phyloP scores from a whole-genome alignment of 495 filamentous ascomycete genomes.

The Usnea hakonensis region DNA sequence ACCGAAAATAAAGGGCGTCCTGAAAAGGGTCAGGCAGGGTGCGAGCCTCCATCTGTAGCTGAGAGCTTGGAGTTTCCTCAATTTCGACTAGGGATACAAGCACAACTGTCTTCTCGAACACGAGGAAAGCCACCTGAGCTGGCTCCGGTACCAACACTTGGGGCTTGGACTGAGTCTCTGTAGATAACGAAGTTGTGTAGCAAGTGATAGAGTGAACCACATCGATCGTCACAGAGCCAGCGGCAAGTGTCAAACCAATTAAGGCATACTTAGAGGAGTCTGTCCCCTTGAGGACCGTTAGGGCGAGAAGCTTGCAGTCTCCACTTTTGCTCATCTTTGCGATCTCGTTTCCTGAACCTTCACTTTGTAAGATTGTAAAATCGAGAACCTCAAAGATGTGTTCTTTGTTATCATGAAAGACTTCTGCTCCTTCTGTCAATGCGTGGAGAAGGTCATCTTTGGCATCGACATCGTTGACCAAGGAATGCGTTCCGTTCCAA shows the following conservation, averaged over 20 bases:
- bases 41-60: slow-evolving; percentile 58
- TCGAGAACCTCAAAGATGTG: slow-evolving; percentile 36
- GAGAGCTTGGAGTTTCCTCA: slow-evolving; percentile 58
- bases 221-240: slow-evolving; percentile 33
- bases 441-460: slow-evolving; percentile 33
- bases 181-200: slow-evolving; percentile 43
- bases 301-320: slow-evolving; percentile 25
- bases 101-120: slow-evolving; percentile 68
- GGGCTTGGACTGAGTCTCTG: slow-evolving; percentile 44
- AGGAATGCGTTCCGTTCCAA: slow-evolving; percentile 61
- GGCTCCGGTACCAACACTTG: slow-evolving; percentile 71
- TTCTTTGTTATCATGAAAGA: neutral
- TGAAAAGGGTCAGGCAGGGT: slow-evolving; percentile 58
- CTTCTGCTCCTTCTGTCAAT: slow-evolving; percentile 19
- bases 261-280: slow-evolving; percentile 40
- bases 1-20: slow-evolving; percentile 74
- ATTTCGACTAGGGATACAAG: slow-evolving; percentile 58
- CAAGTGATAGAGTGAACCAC: slow-evolving; percentile 55
- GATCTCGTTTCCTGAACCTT: slow-evolving; percentile 24
- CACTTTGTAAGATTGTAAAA: slow-evolving; percentile 33
- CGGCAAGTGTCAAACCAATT: slow-evolving; percentile 35
- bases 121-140: slow-evolving; percentile 69
- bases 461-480: slow-evolving; percentile 46
- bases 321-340: slow-evolving; percentile 18
- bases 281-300: slow-evolving; percentile 26